phyloP scores from a whole-genome alignment of 2,329 filamentous ascomycete species.

The Epichloe aotearoae region DNA sequence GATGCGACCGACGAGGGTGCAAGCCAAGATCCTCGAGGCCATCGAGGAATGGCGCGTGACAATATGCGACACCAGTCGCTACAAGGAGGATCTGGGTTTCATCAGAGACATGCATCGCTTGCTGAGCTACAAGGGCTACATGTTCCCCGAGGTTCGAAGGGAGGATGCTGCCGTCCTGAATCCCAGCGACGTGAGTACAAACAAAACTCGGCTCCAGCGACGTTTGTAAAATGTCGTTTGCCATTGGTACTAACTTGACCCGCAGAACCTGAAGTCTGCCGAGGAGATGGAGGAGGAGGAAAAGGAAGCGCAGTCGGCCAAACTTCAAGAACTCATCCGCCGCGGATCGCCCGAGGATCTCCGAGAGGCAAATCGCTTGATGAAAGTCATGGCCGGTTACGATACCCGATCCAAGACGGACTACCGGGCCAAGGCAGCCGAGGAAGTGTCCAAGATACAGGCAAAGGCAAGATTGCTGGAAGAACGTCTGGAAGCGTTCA shows the following conservation, averaged over 20 bases:
- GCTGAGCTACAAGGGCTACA: conserved; percentile 91
- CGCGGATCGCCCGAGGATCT: conserved; percentile 83
- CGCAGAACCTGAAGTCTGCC: conserved; percentile 80
- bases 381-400: conserved; percentile 99
- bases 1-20: conserved; percentile 71
- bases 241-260: conserved; percentile 1
- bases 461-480: conserved; percentile 88
- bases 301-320: conserved; percentile 87
- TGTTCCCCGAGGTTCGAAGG: conserved; percentile 79
- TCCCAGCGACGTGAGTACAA: conserved; percentile 74
- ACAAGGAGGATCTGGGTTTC: conserved; percentile 93
- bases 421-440: conserved; percentile 92
- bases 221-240: conserved; percentile 18
- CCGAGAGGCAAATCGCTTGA: conserved; percentile 91
- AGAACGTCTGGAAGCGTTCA: conserved; percentile 78
- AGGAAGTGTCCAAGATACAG: conserved; percentile 88
- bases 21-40: conserved; percentile 83
- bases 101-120: conserved; percentile 96
- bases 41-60: conserved; percentile 98
- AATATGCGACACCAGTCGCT: conserved; percentile 94
- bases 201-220: neutral
- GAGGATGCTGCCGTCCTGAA: conserved; percentile 96
- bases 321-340: conserved; percentile 90
- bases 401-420: conserved; percentile 94
- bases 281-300: conserved; percentile 99